Evolutionary conservation across 2,329 filamentous ascomycete species (phyloP), one percentile per base, ranked within the genome.

Genomic region (Alternaria triticimaculans): DNA sequence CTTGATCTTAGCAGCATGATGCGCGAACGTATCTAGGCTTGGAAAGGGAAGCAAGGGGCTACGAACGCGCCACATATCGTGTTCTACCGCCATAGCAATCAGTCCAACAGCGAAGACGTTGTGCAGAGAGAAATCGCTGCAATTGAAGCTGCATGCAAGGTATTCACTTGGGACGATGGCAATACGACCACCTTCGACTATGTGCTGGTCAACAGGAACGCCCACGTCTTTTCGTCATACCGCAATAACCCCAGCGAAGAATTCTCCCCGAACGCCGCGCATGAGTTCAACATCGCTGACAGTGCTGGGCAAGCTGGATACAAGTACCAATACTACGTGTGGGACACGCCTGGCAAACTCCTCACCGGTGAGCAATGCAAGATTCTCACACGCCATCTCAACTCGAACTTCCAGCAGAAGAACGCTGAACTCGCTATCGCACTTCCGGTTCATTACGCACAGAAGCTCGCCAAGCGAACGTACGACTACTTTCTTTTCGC

Each of bases 381-480:
- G 55, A 30, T 14, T 6, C 28, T 44, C 8, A 45, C 49, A 6
- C 18, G 55, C 28, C 43, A 28, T 14, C 21, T 59, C 12, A 55
- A 58, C 28, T 15, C 23, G 7, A 54, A 41, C 18, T 45, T 51
- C 26, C 51, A 63, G n/a, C 61, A 58, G 23, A 33, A 57, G n/a
- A 8, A 20, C 3, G 53, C 23, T 15, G 43, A 30, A 5, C 12
- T 49, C 6, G 48, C 57, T 33, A 53, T 57, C 23, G 51, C 45
- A 12, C 51, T 60, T 28, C 62, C 62, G 4, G 46, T 64, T 8
- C 43, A 53, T 23, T 64, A 57, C 15, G 57, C 57, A 3, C 57
- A 41, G 7, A 64, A 61, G 41, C 41, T 61, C 6, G 51, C 57
- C 2, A 53, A 45, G 45, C 57, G 62, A 26, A 57, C 54, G 45